A percentile compares a stretch with the other conserved stretches of the same genome.
Conservation (phyloP, 1,284 basidiomycete genomes). For the Sanghuangporus baumii region DNA sequence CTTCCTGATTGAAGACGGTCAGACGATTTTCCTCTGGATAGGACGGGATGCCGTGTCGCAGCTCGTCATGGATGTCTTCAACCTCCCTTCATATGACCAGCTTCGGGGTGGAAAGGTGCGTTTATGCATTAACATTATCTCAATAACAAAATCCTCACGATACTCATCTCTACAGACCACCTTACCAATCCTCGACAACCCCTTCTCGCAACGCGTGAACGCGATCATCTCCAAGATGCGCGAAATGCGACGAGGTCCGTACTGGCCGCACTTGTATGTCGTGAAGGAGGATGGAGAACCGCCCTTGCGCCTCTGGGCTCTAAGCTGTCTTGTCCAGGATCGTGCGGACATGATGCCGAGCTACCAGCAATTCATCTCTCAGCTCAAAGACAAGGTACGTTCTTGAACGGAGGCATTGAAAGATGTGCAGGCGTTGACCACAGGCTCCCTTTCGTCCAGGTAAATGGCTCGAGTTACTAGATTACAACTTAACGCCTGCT, state of each 20-base stretch:
- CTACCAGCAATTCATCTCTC: constrained; percentile 89
- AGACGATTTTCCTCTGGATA: constrained; percentile 97
- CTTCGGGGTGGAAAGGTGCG: constrained; percentile 88
- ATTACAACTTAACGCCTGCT: background rate
- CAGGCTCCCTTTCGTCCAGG: background rate
- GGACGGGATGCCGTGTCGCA: constrained; percentile 96
- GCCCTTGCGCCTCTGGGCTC: constrained; percentile 88
- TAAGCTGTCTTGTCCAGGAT: constrained; percentile 93
- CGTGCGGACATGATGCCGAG: constrained; percentile 91
- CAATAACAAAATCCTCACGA: background rate
- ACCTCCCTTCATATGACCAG: constrained; percentile 82
- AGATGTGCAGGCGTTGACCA: background rate
- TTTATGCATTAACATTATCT: background rate
- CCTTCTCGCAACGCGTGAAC: constrained; percentile 90
- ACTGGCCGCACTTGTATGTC: constrained; percentile 93
- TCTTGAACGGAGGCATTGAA: background rate
- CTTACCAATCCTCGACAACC: constrained; percentile 83
- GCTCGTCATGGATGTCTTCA: constrained; percentile 92
- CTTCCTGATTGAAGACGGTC: constrained; percentile 96
- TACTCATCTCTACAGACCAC: constrained; percentile 52
- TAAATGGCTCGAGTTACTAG: constrained; percentile 17
- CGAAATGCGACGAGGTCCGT: constrained; percentile 85
- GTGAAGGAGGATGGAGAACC: constrained; percentile 99
- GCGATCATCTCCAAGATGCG: constrained; percentile 91
- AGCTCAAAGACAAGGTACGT: constrained; percentile 70